phyloP scores from a whole-genome alignment of 2,329 filamentous ascomycete genomes.

The Sporothrix protearum region DNA sequence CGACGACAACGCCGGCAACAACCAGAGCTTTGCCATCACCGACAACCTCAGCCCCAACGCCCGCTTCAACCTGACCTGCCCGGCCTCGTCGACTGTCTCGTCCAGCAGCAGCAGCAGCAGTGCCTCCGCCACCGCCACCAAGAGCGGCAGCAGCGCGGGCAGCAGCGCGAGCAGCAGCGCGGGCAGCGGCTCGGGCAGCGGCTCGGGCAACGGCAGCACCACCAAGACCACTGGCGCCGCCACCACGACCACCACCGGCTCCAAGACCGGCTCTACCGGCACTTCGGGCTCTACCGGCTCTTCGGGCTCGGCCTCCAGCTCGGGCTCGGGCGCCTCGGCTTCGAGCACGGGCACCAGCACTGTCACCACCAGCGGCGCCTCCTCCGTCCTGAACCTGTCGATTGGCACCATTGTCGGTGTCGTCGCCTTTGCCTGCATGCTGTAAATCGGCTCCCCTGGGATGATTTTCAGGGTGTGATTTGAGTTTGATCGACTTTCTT shows the following conservation, averaged over 20 bases:
- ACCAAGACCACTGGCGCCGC: neutral
- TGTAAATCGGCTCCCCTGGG: neutral
- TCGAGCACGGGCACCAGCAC: neutral
- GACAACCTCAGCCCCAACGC: conserved; percentile 51
- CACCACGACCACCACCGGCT: neutral
- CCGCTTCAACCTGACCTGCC: conserved; percentile 53
- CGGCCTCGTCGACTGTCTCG: conserved; percentile 35
- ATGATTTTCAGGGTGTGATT: too few species aligned
- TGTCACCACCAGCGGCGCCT: neutral
- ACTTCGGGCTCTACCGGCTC: neutral
- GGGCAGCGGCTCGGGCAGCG: conserved; percentile 16
- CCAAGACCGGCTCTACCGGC: neutral
- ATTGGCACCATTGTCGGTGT: conserved; percentile 6
- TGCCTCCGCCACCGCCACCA: conserved; percentile 24
- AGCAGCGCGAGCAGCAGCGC: conserved; percentile 21
- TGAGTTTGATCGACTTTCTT: neutral
- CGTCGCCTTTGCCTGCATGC: conserved; percentile 7
- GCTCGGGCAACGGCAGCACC: conserved; percentile 8
- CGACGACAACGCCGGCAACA: conserved; percentile 58
- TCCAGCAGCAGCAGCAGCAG: conserved; percentile 23
- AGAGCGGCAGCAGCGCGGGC: conserved; percentile 24
- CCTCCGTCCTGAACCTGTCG: conserved; percentile 4
- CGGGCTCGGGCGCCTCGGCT: neutral
- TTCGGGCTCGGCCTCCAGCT: neutral
- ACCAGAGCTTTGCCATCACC: conserved; percentile 56